Percentiles rank a stretch among this genome's conserved stretches.
These are phyloP conservation scores for Aristolochia contorta DNA, from an alignment of 164 flowering plant genomes.

Conservation along the genomic window DNA sequence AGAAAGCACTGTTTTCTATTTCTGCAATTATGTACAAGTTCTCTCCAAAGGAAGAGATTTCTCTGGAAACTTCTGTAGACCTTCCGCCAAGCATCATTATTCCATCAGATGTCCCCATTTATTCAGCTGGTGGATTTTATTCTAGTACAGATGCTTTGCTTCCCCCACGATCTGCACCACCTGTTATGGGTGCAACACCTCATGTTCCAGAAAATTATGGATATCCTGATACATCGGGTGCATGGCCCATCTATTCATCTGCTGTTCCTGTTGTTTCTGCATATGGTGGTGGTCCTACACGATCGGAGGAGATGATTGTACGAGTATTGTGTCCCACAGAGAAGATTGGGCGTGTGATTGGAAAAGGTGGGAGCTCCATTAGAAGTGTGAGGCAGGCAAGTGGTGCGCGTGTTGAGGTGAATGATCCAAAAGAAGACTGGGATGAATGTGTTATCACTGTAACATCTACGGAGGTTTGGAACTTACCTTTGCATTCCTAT, in stretches of 20 bases:
- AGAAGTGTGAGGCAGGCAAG: conserved; percentile 77
- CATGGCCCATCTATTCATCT: conserved; percentile 70
- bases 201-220: conserved; percentile 52
- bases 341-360: conserved; percentile 94
- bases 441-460: conserved; percentile 69
- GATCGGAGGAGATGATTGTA: conserved; percentile 55
- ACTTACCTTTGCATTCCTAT: not conserved
- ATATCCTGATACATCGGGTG: conserved; percentile 52
- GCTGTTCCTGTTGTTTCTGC: conserved; percentile 61
- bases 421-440: conserved; percentile 53
- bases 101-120: conserved; percentile 82
- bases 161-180: conserved; percentile 43
- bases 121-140: conserved; percentile 61
- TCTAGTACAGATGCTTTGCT: conserved; percentile 49
- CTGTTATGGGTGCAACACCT: conserved; percentile 39
- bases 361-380: conserved; percentile 78
- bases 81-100: conserved; percentile 74
- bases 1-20: conserved; percentile 70
- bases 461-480: conserved; percentile 61
- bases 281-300: conserved; percentile 49
- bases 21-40: conserved; percentile 92
- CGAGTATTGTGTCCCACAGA: conserved; percentile 70
- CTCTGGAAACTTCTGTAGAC: conserved; percentile 67
- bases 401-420: conserved; percentile 88
- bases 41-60: conserved; percentile 70